Percentiles rank a stretch among this genome's conserved stretches.
Evolutionary conservation across 805 yeast genomes (phyloP).

Genomic region (Kodamaea jinghongensis): DNA sequence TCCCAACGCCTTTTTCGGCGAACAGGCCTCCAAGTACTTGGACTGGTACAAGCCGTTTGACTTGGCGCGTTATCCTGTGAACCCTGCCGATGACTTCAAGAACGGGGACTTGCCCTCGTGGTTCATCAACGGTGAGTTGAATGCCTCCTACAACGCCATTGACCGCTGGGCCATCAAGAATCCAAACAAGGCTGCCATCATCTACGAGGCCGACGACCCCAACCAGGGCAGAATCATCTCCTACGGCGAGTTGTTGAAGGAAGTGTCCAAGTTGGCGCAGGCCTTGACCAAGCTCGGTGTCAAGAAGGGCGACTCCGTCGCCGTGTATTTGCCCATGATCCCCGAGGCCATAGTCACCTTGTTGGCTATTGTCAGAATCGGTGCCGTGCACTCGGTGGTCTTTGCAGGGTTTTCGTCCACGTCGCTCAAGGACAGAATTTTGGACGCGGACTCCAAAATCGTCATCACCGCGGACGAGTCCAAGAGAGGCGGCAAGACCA

Average conservation of each 20-base stretch:
- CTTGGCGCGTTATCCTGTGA: slow-evolving; percentile 43
- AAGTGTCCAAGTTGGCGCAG: slow-evolving; percentile 85
- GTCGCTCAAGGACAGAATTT: slow-evolving; percentile 85
- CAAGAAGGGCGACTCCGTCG: slow-evolving; percentile 92
- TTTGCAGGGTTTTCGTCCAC: slow-evolving; percentile 97
- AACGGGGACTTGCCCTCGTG: slow-evolving; percentile 72
- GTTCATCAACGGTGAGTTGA: slow-evolving; percentile 91
- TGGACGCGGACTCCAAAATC: slow-evolving; percentile 80
- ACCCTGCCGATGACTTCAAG: slow-evolving; percentile 46
- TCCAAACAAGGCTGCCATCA: slow-evolving; percentile 80
- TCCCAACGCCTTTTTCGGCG: slow-evolving; percentile 55
- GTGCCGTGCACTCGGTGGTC: slow-evolving; percentile 94
- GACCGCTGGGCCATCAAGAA: slow-evolving; percentile 90
- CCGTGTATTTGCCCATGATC: slow-evolving; percentile 95
- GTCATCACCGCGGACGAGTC: slow-evolving; percentile 95
- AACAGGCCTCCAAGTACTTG: slow-evolving; percentile 47
- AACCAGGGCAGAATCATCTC: slow-evolving; percentile 70
- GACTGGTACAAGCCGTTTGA: slow-evolving; percentile 55
- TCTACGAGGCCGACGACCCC: slow-evolving; percentile 94
- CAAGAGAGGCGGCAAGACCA: slow-evolving; percentile 91
- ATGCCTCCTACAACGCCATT: slow-evolving; percentile 90
- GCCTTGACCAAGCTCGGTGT: slow-evolving; percentile 84
- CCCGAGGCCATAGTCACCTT: slow-evolving; percentile 95
- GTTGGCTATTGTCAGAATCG: slow-evolving; percentile 88
- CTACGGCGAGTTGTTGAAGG: slow-evolving; percentile 79